A percentile compares a stretch with the other conserved stretches of the same genome.
phyloP scores from a whole-genome alignment of 331 rosid genomes.

The Stylosanthes scabra region DNA sequence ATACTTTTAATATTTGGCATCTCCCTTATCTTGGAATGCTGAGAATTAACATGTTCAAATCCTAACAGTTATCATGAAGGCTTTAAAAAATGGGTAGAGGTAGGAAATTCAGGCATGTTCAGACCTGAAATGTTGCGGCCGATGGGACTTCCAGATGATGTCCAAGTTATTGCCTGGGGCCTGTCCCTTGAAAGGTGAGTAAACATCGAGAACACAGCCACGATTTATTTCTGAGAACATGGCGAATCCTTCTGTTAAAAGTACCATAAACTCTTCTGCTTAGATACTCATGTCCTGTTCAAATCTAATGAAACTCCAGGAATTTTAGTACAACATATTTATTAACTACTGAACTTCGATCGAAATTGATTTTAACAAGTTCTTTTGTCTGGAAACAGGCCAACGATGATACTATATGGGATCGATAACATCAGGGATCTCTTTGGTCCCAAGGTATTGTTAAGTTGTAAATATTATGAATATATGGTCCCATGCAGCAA shows the following conservation, averaged over 20 bases:
- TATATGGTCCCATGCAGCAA: background rate
- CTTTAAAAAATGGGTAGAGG: constrained; percentile 85
- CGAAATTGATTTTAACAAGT: background rate
- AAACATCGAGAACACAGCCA: background rate
- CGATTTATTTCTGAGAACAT: constrained; percentile 12
- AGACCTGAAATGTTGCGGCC: constrained; percentile 98
- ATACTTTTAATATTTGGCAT: constrained; percentile 35
- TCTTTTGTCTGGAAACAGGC: constrained; percentile 57
- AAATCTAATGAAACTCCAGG: background rate
- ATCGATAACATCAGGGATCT: constrained; percentile 93
- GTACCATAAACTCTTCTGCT: constrained; percentile 5
- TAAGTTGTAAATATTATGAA: background rate
- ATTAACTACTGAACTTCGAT: background rate
- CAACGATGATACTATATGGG: constrained; percentile 88
- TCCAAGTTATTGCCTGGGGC: constrained; percentile 92
- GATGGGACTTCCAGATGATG: constrained; percentile 98
- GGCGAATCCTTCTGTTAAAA: background rate
- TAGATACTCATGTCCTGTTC: background rate
- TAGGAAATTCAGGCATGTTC: constrained; percentile 97
- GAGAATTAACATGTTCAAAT: background rate
- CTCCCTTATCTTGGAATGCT: constrained; percentile 26
- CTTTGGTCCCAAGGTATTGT: constrained; percentile 84
- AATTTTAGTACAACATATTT: background rate
- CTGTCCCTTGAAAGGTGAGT: constrained; percentile 94
- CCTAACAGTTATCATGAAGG: constrained; percentile 87